A percentile compares a stretch with the other conserved stretches of the same genome.
phyloP scores from a whole-genome alignment of 1,139 yeast species.

The Magnusiomyces ingens region DNA sequence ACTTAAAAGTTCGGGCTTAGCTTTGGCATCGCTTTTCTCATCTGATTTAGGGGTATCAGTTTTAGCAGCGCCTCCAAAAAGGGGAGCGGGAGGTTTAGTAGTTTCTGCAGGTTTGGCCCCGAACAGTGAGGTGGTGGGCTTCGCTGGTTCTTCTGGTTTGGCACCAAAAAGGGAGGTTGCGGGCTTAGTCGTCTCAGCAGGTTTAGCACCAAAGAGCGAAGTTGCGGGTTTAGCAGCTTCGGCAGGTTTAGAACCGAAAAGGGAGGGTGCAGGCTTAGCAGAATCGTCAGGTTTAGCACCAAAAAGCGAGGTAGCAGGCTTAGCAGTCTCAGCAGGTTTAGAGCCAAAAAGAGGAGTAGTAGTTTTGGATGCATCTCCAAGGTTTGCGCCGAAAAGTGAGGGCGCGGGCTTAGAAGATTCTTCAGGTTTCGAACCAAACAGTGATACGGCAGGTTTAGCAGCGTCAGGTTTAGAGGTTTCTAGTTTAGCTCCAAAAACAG shows the following conservation, averaged over 20 bases:
- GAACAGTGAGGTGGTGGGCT: constrained; percentile 34
- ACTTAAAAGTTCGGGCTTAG: constrained; percentile 1
- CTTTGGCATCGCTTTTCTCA: constrained; percentile 8
- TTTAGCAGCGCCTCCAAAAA: constrained; percentile 5
- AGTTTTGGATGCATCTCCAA: constrained; percentile 14
- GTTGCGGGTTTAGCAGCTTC: constrained; percentile 19
- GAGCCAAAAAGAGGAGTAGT: constrained; percentile 14
- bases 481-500: constrained; percentile 15
- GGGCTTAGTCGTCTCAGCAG: constrained; percentile 21
- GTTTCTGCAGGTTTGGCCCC: constrained; percentile 14
- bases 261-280: constrained; percentile 1
- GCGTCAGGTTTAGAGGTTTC: constrained; percentile 13
- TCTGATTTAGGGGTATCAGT: constrained; percentile 4
- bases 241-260: constrained; percentile 20
- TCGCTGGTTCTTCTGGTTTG: constrained; percentile 11
- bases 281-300: not conserved
- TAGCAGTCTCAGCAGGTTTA: constrained; percentile 10
- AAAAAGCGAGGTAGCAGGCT: not conserved
- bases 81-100: constrained; percentile 7
- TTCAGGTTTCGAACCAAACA: not conserved
- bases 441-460: not conserved
- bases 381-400: constrained; percentile 4
- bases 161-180: constrained; percentile 34
- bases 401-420: no score
- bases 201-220: constrained; percentile 22